Percentiles rank a stretch among this genome's conserved stretches.
Evolutionary conservation across 2,329 filamentous ascomycete species (phyloP).

Genomic region (Paracorniculantispora psalliotae): DNA sequence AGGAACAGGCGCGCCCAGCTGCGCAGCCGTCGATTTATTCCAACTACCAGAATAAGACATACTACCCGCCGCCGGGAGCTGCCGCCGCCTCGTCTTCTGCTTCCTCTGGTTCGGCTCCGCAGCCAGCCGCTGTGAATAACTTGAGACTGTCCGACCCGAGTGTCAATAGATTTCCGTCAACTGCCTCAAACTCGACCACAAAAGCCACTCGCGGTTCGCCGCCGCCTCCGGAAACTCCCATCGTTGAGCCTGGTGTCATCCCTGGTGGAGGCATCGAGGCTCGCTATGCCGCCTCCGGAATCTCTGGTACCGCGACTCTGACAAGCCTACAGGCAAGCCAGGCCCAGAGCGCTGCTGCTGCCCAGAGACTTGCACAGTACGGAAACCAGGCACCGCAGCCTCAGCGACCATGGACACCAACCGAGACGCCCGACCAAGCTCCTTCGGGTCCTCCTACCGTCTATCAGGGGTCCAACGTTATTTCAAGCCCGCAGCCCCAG

Average conservation of each 20-base stretch:
- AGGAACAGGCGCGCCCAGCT: slow-evolving; percentile 36
- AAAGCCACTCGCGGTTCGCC: slow-evolving; percentile 88
- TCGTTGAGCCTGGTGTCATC: slow-evolving; percentile 65
- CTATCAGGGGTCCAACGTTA: slow-evolving; percentile 78
- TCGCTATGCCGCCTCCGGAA: slow-evolving; percentile 84
- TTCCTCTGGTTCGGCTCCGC: slow-evolving; percentile 26
- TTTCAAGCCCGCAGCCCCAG: slow-evolving; percentile 46
- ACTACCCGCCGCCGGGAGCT: slow-evolving; percentile 54
- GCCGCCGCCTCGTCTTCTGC: slow-evolving; percentile 30
- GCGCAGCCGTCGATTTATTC: slow-evolving; percentile 39
- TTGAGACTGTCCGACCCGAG: slow-evolving; percentile 37
- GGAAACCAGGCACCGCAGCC: slow-evolving; percentile 35
- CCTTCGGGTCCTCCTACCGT: slow-evolving; percentile 87
- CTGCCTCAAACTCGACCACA: slow-evolving; percentile 89
- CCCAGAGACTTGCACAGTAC: slow-evolving; percentile 78
- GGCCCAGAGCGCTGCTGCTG: slow-evolving; percentile 68
- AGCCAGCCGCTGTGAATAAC: slow-evolving; percentile 20
- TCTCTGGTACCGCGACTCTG: slow-evolving; percentile 78
- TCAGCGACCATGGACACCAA: slow-evolving; percentile 83
- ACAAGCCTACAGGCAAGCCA: slow-evolving; percentile 62
- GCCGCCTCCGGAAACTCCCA: slow-evolving; percentile 87
- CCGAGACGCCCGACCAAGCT: slow-evolving; percentile 78
- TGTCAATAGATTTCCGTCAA: slow-evolving; percentile 66
- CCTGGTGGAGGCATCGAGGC: slow-evolving; percentile 81
- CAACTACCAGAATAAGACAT: slow-evolving; percentile 52